These are phyloP conservation scores for Haematococcus lacustris DNA, from an alignment of 139 green algal genomes.

Conservation along the genomic window DNA sequence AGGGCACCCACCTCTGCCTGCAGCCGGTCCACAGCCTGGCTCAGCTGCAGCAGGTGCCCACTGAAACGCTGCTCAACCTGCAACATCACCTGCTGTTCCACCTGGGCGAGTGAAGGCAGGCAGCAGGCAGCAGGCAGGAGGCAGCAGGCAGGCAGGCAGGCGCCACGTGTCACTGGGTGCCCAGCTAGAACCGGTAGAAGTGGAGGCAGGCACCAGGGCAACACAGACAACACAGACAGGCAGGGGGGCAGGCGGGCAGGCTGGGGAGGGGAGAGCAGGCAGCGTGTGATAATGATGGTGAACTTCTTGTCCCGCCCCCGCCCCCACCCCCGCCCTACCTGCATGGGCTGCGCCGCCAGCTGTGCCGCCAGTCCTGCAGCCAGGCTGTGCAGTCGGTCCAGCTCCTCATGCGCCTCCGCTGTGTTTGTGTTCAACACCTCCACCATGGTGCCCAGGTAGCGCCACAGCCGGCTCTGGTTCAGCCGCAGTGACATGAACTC, in stretches of 20 bases:
- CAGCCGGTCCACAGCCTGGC: too few relatives aligned
- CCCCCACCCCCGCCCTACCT: not conserved
- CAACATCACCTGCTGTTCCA: too few relatives aligned
- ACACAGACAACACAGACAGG: not conserved
- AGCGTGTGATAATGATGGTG: not conserved
- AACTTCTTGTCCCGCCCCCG: not conserved
- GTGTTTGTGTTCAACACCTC: slow-evolving; percentile 20
- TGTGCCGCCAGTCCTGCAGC: not conserved
- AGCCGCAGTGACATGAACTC: slow-evolving; percentile 14
- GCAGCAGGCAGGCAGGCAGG: too few relatives aligned
- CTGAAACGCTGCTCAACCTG: too few relatives aligned
- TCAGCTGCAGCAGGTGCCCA: too few relatives aligned
- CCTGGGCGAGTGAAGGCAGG: too few relatives aligned
- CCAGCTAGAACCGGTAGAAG: too few relatives aligned
- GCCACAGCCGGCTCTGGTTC: slow-evolving; percentile 19
- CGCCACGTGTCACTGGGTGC: too few relatives aligned
- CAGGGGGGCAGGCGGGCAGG: not conserved
- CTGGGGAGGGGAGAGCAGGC: too few relatives aligned
- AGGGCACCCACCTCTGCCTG: too few relatives aligned
- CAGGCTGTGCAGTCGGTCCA: slow-evolving; percentile 1
- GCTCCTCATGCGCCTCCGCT: slow-evolving; percentile 2
- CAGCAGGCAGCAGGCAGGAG: too few relatives aligned
- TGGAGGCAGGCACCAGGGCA: not conserved
- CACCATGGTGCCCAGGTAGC: slow-evolving; percentile 20
- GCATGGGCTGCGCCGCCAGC: not conserved